Percentiles rank a stretch among this genome's conserved stretches.
phyloP scores from a whole-genome alignment of 495 filamentous ascomycete genomes.

The Neurospora sp. region DNA sequence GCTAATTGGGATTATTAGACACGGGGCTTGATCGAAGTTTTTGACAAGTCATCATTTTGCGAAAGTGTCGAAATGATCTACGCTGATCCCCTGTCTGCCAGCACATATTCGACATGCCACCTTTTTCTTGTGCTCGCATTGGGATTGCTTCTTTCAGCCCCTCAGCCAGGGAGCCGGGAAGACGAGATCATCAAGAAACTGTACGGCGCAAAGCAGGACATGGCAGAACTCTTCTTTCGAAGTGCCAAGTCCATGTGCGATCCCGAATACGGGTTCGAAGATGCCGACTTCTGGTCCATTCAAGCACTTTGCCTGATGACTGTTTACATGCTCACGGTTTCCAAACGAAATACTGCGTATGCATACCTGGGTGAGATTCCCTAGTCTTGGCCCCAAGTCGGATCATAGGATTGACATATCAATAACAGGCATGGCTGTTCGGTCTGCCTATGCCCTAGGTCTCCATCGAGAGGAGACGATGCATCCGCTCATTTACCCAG shows the following conservation, averaged over 20 bases:
- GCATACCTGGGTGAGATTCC: slow-evolving; percentile 42
- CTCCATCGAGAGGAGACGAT: slow-evolving; percentile 53
- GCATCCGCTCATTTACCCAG: slow-evolving; percentile 33
- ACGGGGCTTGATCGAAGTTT: slow-evolving; percentile 46
- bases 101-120: slow-evolving; percentile 42
- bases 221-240: slow-evolving; percentile 49
- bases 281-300: slow-evolving; percentile 53
- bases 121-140: slow-evolving; percentile 50
- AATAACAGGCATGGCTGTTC: slow-evolving; percentile 49
- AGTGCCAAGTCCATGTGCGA: slow-evolving; percentile 46
- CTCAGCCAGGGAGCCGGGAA: slow-evolving; percentile 36
- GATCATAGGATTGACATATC: neutral
- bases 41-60: slow-evolving; percentile 41
- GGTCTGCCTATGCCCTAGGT: slow-evolving; percentile 49
- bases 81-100: slow-evolving; percentile 37
- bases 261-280: slow-evolving; percentile 47
- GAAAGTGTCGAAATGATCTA: slow-evolving; percentile 41
- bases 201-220: slow-evolving; percentile 32
- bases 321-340: slow-evolving; percentile 47
- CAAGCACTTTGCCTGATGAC: slow-evolving; percentile 52
- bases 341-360: slow-evolving; percentile 50
- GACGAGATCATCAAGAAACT: slow-evolving; percentile 41
- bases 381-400: neutral
- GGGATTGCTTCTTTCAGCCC: slow-evolving; percentile 47
- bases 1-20: slow-evolving; percentile 28